Evolutionary conservation across 306 rosid species (phyloP).

Genomic region (Cicer yamashitae): DNA sequence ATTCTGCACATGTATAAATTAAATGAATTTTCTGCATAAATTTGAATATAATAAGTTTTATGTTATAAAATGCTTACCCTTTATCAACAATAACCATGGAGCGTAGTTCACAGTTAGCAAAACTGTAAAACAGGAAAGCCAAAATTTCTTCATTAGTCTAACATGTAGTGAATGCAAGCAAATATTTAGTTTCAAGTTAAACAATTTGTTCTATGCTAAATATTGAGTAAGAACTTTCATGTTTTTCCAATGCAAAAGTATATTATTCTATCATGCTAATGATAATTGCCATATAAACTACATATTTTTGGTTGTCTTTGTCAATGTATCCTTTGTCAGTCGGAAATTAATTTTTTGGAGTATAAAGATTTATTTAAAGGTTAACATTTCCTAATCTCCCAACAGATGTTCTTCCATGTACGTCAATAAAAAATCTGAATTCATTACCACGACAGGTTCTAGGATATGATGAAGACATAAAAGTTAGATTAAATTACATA

Average conservation of each 20-base stretch:
- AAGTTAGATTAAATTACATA: neutral
- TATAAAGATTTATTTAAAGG: too few relatives aligned
- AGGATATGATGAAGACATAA: neutral
- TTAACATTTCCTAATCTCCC: too few relatives aligned
- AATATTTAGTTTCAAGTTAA: neutral
- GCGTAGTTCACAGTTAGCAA: conserved; percentile 82
- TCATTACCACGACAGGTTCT: too few relatives aligned
- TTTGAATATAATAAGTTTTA: neutral
- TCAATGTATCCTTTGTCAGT: too few relatives aligned
- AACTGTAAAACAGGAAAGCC: conserved; percentile 57
- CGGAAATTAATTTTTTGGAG: too few relatives aligned
- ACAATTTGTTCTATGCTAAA: neutral
- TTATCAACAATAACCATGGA: conserved; percentile 73
- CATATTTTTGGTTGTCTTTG: too few relatives aligned
- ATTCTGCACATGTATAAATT: conserved; percentile 53
- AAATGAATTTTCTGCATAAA: conserved; percentile 12
- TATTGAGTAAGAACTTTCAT: neutral
- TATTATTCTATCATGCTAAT: conserved; percentile 11
- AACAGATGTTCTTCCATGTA: too few relatives aligned
- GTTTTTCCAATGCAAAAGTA: neutral
- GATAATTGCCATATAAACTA: neutral
- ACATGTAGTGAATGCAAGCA: neutral
- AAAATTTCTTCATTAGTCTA: conserved; percentile 31
- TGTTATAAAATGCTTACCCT: conserved; percentile 55
- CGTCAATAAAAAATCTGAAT: too few relatives aligned